A percentile compares a stretch with the other conserved stretches of the same genome.
These are phyloP conservation scores for Micractinium conductrix DNA, from an alignment of 139 green algal genomes.

Conservation along the genomic window DNA sequence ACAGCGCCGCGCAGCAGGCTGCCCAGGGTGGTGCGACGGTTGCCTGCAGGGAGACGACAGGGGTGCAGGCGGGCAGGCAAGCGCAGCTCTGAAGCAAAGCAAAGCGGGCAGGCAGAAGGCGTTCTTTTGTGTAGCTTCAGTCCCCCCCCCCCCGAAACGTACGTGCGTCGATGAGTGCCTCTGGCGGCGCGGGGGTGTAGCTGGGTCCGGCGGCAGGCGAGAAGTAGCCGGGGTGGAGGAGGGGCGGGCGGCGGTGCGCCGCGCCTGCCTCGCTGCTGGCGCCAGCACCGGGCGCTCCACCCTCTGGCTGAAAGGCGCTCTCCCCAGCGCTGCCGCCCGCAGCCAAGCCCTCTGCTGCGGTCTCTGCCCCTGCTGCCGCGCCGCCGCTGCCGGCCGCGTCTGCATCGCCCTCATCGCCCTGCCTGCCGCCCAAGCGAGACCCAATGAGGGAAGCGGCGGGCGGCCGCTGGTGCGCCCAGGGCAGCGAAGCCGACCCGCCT, in stretches of 20 bases:
- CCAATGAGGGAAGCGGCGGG: conserved; percentile 17
- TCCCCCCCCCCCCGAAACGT: too few relatives aligned
- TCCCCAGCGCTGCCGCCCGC: neutral
- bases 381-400: neutral
- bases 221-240: conserved; percentile 43
- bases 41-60: neutral
- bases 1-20: conserved; percentile 12
- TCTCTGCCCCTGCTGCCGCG: neutral
- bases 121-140: too few relatives aligned
- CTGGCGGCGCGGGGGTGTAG: conserved; percentile 47
- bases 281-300: too few relatives aligned
- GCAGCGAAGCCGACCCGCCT: conserved; percentile 15
- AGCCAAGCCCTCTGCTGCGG: neutral
- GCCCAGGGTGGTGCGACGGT: conserved; percentile 12
- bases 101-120: neutral
- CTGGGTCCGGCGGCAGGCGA: neutral
- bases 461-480: conserved; percentile 20
- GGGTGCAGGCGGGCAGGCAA: neutral
- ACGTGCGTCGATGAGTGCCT: conserved; percentile 41
- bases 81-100: neutral
- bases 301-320: neutral
- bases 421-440: neutral
- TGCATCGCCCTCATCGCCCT: too few relatives aligned
- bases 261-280: neutral
- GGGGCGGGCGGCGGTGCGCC: neutral